phyloP scores from a whole-genome alignment of 176 grass and related monocot species.

The Zea luxurians region DNA sequence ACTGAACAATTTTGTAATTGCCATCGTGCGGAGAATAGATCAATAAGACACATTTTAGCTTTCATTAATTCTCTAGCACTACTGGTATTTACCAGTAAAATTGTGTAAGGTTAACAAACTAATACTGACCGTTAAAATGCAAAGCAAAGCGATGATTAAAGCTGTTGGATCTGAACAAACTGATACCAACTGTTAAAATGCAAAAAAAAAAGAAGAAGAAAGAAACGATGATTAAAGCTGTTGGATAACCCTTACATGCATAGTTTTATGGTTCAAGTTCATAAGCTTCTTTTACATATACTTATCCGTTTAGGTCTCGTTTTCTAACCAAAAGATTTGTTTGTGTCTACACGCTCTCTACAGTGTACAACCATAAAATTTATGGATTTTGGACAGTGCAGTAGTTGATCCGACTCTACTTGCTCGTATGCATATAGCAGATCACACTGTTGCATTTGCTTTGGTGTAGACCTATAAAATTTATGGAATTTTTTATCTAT shows the following conservation, averaged over 20 bases:
- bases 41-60: slow-evolving; percentile 2
- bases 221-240: too few species aligned
- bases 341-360: neutral
- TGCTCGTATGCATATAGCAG: neutral
- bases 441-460: slow-evolving; percentile 1
- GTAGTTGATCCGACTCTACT: neutral
- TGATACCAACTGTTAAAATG: too few species aligned
- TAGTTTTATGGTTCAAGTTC: too few species aligned
- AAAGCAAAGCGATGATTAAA: slow-evolving; percentile 11
- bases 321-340: neutral
- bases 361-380: neutral
- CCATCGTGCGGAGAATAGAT: neutral
- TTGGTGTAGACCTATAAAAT: neutral
- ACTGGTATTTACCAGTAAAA: slow-evolving; percentile 7
- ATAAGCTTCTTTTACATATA: too few species aligned
- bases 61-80: neutral
- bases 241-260: too few species aligned
- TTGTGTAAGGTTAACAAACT: neutral
- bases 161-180: neutral
- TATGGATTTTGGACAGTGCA: neutral
- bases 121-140: neutral
- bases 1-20: neutral
- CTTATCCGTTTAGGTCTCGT: neutral
- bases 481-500: too few species aligned
- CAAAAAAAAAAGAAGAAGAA: too few species aligned